phyloP scores from a whole-genome alignment of 257 asterid species.

The Petunia axillaris region DNA sequence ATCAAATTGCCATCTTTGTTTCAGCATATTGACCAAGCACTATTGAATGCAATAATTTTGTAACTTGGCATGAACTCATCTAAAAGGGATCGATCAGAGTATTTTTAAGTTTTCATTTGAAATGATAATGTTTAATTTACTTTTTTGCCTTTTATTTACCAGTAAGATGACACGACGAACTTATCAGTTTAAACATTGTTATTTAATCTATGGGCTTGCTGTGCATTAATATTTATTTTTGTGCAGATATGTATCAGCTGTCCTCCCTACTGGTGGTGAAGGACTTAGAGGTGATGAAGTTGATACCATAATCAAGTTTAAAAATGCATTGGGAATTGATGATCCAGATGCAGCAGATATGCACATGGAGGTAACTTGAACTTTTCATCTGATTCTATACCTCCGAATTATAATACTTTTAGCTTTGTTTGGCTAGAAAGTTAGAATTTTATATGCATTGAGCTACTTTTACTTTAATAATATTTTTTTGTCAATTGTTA shows the following conservation, averaged over 20 bases:
- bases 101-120: neutral
- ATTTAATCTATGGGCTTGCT: neutral
- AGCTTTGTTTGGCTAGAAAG: slow-evolving; percentile 15
- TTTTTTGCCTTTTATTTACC: slow-evolving; percentile 2
- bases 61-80: slow-evolving; percentile 3
- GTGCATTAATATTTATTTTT: neutral
- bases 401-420: neutral
- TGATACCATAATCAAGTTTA: slow-evolving; percentile 74
- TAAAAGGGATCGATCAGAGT: slow-evolving; percentile 9
- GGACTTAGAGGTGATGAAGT: slow-evolving; percentile 92
- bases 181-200: neutral
- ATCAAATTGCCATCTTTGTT: slow-evolving; percentile 1
- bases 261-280: slow-evolving; percentile 81
- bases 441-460: slow-evolving; percentile 2
- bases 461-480: slow-evolving; percentile 13
- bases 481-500: slow-evolving; percentile 13
- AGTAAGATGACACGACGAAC: neutral
- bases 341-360: slow-evolving; percentile 97
- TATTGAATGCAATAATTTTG: neutral
- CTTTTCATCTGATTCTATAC: slow-evolving; percentile 23
- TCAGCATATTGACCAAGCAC: slow-evolving; percentile 5
- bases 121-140: slow-evolving; percentile 7
- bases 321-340: slow-evolving; percentile 88
- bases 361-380: slow-evolving; percentile 90
- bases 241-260: slow-evolving; percentile 71